Percentiles rank a stretch among this genome's conserved stretches.
phyloP scores from a whole-genome alignment of 805 yeast genomes.

The Lachancea cidri region DNA sequence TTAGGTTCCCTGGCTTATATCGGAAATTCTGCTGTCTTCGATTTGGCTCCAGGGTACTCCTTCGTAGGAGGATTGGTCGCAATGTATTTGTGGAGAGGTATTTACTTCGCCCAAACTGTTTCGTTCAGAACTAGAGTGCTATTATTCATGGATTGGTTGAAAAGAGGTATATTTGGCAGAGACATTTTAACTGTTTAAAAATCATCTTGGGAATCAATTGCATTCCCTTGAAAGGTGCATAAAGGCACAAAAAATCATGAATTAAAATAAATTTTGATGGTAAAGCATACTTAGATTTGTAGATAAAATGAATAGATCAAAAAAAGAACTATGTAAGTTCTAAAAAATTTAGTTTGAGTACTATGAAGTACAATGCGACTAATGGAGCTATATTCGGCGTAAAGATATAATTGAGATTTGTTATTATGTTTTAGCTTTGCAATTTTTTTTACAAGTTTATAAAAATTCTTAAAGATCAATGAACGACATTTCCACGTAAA shows the following conservation, averaged over 20 bases:
- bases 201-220: too few species aligned
- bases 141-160: conserved; percentile 63
- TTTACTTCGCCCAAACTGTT: conserved; percentile 63
- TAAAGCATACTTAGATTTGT: not conserved
- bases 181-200: conserved; percentile 35
- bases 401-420: too few species aligned
- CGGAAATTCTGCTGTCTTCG: conserved; percentile 68
- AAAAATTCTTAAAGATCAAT: too few species aligned
- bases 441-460: too few species aligned
- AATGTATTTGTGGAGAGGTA: conserved; percentile 71
- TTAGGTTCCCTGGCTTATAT: conserved; percentile 64
- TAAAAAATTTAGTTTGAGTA: conserved; percentile 6
- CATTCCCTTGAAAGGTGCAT: too few species aligned
- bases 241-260: not conserved
- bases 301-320: not conserved
- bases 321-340: not conserved
- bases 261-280: not conserved
- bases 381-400: too few species aligned
- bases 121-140: conserved; percentile 58
- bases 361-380: not conserved
- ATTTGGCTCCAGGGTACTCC: conserved; percentile 48
- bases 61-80: conserved; percentile 63
- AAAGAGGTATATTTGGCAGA: conserved; percentile 54
- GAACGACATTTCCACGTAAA: too few species aligned
- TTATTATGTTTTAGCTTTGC: too few species aligned